Evolutionary conservation across 257 asterid species (phyloP).

Genomic region (Solanum dulcamara): DNA sequence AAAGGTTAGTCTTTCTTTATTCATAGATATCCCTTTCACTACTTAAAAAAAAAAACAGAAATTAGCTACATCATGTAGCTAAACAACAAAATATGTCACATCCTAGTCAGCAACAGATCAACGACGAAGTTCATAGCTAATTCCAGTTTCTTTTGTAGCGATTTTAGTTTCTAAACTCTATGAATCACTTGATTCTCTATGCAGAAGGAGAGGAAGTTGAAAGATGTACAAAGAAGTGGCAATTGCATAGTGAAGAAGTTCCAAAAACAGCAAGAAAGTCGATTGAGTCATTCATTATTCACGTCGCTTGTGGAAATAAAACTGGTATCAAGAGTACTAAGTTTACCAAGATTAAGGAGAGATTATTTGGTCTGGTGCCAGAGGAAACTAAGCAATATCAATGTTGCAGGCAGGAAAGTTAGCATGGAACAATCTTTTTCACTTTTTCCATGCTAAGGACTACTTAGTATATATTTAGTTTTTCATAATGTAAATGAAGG

Average conservation of each 20-base stretch:
- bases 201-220: constrained; percentile 69
- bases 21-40: not conserved
- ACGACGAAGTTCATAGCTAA: not conserved
- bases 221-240: constrained; percentile 41
- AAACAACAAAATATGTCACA: not conserved
- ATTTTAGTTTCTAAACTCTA: not conserved
- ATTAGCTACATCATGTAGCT: not conserved
- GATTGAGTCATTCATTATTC: constrained; percentile 9
- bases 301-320: constrained; percentile 54
- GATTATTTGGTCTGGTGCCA: constrained; percentile 67
- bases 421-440: constrained; percentile 49
- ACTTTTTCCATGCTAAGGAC: constrained; percentile 64
- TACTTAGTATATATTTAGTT: not conserved
- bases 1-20: constrained; percentile 30
- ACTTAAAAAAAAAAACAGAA: not conserved
- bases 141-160: not conserved
- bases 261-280: constrained; percentile 24
- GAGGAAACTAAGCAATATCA: constrained; percentile 44
- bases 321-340: constrained; percentile 46
- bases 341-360: constrained; percentile 37
- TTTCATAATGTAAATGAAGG: not conserved
- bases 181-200: not conserved
- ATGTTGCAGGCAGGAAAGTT: constrained; percentile 40
- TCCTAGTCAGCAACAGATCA: too few species aligned
- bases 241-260: constrained; percentile 71